These are phyloP conservation scores for Cornus controversa DNA, from an alignment of 148 eudicot genomes.

Conservation along the genomic window DNA sequence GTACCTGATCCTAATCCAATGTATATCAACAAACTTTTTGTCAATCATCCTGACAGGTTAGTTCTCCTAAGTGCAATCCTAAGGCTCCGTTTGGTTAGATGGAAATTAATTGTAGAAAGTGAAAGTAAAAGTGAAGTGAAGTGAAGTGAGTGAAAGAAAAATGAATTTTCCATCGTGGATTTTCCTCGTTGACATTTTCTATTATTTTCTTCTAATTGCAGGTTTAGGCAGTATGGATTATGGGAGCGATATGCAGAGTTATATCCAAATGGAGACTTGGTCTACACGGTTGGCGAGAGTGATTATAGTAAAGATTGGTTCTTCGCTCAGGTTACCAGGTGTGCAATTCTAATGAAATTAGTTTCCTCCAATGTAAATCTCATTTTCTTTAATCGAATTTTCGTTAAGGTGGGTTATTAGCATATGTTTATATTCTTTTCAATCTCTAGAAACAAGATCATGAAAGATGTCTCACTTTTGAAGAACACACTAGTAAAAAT, in stretches of 20 bases:
- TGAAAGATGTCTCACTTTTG: not conserved
- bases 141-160: no score
- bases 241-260: constrained; percentile 83
- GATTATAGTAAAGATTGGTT: constrained; percentile 78
- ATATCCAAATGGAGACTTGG: constrained; percentile 65
- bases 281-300: constrained; percentile 61
- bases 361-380: not conserved
- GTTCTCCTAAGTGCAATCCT: not conserved
- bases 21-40: constrained; percentile 61
- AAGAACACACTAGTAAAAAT: not conserved
- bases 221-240: constrained; percentile 86
- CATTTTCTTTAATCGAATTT: not conserved
- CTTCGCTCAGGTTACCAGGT: constrained; percentile 90
- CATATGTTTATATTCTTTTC: not conserved
- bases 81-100: no score
- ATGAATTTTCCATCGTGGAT: no score
- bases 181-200: no score
- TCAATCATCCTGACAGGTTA: constrained; percentile 79
- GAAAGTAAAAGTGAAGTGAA: no score
- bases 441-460: not conserved
- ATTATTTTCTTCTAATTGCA: constrained; percentile 13
- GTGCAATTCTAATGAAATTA: not conserved
- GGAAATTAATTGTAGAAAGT: no score
- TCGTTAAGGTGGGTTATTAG: not conserved
- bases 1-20: constrained; percentile 83